Evolutionary conservation across 1,139 yeast genomes (phyloP).

Genomic region (Yamadazyma taylorii): DNA sequence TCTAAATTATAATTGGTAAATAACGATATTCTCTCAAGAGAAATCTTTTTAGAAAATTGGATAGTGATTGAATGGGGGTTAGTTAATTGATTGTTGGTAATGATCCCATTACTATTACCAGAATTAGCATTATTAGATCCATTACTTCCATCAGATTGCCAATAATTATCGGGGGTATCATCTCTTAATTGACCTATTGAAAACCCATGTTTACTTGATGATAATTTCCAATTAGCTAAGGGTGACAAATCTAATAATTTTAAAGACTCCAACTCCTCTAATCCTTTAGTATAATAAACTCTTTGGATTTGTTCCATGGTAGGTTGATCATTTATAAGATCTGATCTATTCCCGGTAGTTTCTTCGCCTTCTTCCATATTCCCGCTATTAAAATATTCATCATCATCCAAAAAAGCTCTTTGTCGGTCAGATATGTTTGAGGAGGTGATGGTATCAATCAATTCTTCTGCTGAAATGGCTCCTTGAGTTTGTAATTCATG

Average conservation of each 20-base stretch:
- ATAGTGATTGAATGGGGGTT: constrained; percentile 85
- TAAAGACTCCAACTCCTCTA: constrained; percentile 54
- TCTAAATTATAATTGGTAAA: constrained; percentile 69
- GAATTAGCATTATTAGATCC: constrained; percentile 27
- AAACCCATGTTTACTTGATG: constrained; percentile 71
- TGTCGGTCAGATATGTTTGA: constrained; percentile 18
- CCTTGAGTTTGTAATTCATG: constrained; percentile 37
- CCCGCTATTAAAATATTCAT: constrained; percentile 14
- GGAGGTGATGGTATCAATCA: constrained; percentile 33
- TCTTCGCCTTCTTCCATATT: constrained; percentile 13
- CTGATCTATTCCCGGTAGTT: constrained; percentile 12
- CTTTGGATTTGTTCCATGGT: constrained; percentile 40
- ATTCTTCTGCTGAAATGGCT: constrained; percentile 34
- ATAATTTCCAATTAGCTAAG: constrained; percentile 82
- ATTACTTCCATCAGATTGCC: constrained; percentile 91
- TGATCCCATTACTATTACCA: constrained; percentile 23
- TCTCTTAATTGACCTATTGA: constrained; percentile 72
- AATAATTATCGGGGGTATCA: constrained; percentile 70
- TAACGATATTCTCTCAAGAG: constrained; percentile 66
- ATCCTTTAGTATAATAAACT: constrained; percentile 47
- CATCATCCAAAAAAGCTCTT: constrained; percentile 18
- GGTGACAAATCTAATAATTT: constrained; percentile 76
- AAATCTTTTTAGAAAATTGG: constrained; percentile 77
- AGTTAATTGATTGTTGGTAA: constrained; percentile 40
- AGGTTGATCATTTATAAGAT: constrained; percentile 26